Evolutionary conservation across 805 yeast species (phyloP), one percentile per base, ranked within the genome.

Genomic region (Wickerhamiella occidentalis): DNA sequence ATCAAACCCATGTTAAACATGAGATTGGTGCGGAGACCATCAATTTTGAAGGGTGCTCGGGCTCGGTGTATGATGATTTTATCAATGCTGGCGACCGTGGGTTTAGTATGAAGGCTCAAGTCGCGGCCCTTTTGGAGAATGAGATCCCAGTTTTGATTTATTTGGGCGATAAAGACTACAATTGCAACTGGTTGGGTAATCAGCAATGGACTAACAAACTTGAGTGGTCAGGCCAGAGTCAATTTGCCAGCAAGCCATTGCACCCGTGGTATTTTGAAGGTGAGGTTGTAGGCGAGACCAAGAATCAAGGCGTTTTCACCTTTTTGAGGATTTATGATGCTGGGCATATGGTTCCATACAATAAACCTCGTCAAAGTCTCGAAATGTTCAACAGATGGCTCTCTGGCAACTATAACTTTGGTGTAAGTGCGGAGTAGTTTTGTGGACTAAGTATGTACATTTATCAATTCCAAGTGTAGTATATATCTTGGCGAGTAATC

Each of bases 171-270:
- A 85, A 86, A 69, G 97, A 88, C 67, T 88, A 80, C 67, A 88
- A 88, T 63, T 88, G 96, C 70, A 88, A 90, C 71, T 88, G 96
- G 96, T 75, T 90, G 61, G 97, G 96, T 55, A 87, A 87, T 65
- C 77, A 79, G 61, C 92, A 82, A 13, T 85, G 95, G 94, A 72
- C 90, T 33, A 73, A 83, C 61, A 51, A 59, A 25, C 73, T 86
- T 49, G 83, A 82, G 60, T 83, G 85, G 84, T 64, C 72, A 23
- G 76, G 76, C 36, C 67, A 72, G 40, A 74, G 73, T 29, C 75
- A 72, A 50, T 84, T 78, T 63, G 70, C 69, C 56, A 59, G 66
- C 28, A 72, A 62, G 64, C 56, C 57, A 13, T 49, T 57, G 45
- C 51, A 54, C 51, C 59, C 60, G 48, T 69, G 71, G 72, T 49